These are phyloP conservation scores for Fonsecaea multimorphosa DNA, from an alignment of 2,329 filamentous ascomycete species.

Conservation along the genomic window DNA sequence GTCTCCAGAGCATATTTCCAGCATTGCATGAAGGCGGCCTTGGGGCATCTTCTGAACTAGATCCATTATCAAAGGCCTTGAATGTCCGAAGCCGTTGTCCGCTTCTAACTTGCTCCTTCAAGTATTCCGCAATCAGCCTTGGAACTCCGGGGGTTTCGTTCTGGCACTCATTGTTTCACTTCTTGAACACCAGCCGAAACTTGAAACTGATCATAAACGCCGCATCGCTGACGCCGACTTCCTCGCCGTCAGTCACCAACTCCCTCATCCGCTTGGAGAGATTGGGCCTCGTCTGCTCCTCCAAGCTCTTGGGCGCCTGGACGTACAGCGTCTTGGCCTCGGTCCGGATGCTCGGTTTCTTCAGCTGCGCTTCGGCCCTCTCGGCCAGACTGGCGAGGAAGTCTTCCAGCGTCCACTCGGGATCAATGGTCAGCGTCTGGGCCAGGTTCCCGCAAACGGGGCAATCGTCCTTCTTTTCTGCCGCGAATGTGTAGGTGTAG, in stretches of 20 bases:
- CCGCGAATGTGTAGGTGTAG: slow-evolving; percentile 96
- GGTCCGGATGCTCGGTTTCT: slow-evolving; percentile 84
- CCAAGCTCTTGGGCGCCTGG: slow-evolving; percentile 78
- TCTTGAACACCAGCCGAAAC: slow-evolving; percentile 61
- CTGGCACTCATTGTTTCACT: slow-evolving; percentile 22
- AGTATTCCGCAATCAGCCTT: not conserved
- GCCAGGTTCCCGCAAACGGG: slow-evolving; percentile 89
- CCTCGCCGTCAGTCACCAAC: slow-evolving; percentile 79
- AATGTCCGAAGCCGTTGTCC: not conserved
- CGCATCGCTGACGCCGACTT: slow-evolving; percentile 91
- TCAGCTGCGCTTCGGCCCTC: slow-evolving; percentile 87
- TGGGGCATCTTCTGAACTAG: not conserved
- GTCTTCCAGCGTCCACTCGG: slow-evolving; percentile 75
- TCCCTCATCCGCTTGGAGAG: slow-evolving; percentile 77
- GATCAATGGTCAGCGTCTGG: slow-evolving; percentile 74
- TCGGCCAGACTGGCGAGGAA: slow-evolving; percentile 84
- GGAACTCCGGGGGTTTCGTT: no score
- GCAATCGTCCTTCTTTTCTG: slow-evolving; percentile 92
- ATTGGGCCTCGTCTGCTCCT: slow-evolving; percentile 84
- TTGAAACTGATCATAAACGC: slow-evolving; percentile 77
- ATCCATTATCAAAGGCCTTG: not conserved
- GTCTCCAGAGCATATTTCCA: not conserved
- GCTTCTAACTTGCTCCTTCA: not conserved
- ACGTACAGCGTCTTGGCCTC: slow-evolving; percentile 89
- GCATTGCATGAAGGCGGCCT: not conserved